These are phyloP conservation scores for Gnetum montanum DNA, from an alignment of 75 land plant species.

Conservation along the genomic window DNA sequence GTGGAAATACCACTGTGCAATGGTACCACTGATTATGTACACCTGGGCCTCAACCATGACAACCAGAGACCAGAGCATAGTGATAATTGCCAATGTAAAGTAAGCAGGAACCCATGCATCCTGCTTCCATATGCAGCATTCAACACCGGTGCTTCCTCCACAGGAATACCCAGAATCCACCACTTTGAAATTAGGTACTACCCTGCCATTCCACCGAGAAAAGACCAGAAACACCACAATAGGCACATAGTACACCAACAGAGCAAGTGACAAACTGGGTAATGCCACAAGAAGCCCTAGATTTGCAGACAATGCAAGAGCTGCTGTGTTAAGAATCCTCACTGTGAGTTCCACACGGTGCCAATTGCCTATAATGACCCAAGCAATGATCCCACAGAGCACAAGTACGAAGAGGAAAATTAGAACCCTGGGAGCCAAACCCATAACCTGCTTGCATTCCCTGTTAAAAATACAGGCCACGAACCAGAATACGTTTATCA, in stretches of 20 bases:
- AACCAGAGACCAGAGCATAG: slow-evolving; percentile 66
- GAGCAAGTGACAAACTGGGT: slow-evolving; percentile 37
- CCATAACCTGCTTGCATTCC: slow-evolving; percentile 50
- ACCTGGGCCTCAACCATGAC: slow-evolving; percentile 64
- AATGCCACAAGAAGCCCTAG: slow-evolving; percentile 51
- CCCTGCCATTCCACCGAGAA: slow-evolving; percentile 63
- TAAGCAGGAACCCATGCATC: slow-evolving; percentile 88
- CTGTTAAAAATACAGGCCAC: slow-evolving; percentile 50
- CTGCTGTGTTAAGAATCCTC: slow-evolving; percentile 46
- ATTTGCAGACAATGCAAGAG: slow-evolving; percentile 57
- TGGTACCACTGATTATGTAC: slow-evolving; percentile 79
- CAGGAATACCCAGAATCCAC: slow-evolving; percentile 13
- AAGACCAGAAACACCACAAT: slow-evolving; percentile 64
- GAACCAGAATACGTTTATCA: slow-evolving; percentile 80
- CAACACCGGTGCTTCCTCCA: slow-evolving; percentile 30
- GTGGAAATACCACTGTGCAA: slow-evolving; percentile 93
- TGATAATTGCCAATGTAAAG: slow-evolving; percentile 57
- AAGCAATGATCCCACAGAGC: slow-evolving; percentile 54
- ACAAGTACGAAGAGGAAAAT: slow-evolving; percentile 57
- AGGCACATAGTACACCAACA: slow-evolving; percentile 54
- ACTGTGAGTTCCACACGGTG: slow-evolving; percentile 74
- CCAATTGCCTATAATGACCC: slow-evolving; percentile 79
- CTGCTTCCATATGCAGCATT: slow-evolving; percentile 72
- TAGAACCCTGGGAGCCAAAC: slow-evolving; percentile 44
- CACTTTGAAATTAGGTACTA: slow-evolving; percentile 33